phyloP scores from a whole-genome alignment of 352 stramenopile genomes.

The Pythium apleroticum region DNA sequence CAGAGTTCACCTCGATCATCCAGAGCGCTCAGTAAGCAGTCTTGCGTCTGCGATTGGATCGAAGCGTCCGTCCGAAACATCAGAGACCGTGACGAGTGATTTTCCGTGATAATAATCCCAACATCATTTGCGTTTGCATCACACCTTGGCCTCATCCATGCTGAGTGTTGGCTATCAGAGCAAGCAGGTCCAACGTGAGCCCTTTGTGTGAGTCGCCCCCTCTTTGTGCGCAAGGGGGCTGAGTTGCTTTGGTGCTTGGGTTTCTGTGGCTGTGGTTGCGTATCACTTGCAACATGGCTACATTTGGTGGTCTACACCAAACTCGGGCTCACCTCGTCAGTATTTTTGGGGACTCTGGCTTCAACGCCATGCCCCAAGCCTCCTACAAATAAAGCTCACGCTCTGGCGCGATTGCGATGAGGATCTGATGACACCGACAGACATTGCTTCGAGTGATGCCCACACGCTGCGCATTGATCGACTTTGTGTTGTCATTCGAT shows the following conservation, averaged over 20 bases:
- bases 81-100: background rate
- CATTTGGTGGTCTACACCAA: constrained; percentile 4
- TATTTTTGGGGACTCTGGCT: background rate
- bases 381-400: constrained; percentile 3
- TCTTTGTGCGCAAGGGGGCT: background rate
- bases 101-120: constrained; percentile 1
- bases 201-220: background rate
- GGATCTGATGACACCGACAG: background rate
- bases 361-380: background rate
- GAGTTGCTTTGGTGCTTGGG: constrained; percentile 11
- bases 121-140: background rate
- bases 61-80: background rate
- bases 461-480: background rate
- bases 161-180: background rate
- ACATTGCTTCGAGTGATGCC: background rate
- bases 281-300: constrained; percentile 7
- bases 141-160: background rate
- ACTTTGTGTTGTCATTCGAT: background rate
- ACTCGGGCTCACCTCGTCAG: background rate
- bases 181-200: background rate
- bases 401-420: background rate
- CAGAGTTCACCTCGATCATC: constrained; percentile 91
- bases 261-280: background rate
- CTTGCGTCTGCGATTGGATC: constrained; percentile 2
- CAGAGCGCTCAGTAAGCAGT: constrained; percentile 49